Evolutionary conservation across 371 early-diverging fungal genomes (phyloP).

Genomic region (Entomophthora muscae): DNA sequence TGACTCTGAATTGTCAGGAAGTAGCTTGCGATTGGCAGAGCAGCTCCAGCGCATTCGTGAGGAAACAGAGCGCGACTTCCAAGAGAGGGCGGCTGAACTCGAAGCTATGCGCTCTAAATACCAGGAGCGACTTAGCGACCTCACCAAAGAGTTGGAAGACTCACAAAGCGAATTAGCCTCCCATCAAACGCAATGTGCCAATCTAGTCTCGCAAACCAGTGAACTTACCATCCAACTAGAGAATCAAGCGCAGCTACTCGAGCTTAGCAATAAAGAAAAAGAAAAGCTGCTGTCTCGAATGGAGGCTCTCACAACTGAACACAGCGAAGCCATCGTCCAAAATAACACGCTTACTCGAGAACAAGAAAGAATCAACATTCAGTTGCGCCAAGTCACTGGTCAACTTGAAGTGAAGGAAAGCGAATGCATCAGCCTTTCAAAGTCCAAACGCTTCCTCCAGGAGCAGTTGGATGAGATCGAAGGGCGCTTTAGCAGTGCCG

Average conservation of each 20-base stretch:
- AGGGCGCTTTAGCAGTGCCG: slow-evolving; percentile 39
- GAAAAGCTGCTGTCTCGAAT: slow-evolving; percentile 34
- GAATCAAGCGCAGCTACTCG: slow-evolving; percentile 25
- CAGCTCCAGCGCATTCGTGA: slow-evolving; percentile 46
- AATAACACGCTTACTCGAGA: slow-evolving; percentile 33
- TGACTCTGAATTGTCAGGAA: neutral
- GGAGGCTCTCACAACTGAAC: slow-evolving; percentile 30
- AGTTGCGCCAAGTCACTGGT: slow-evolving; percentile 29
- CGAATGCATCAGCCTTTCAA: slow-evolving; percentile 31
- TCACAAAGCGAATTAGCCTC: slow-evolving; percentile 38
- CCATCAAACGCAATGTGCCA: slow-evolving; percentile 39
- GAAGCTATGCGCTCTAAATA: slow-evolving; percentile 45
- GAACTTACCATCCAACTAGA: slow-evolving; percentile 26
- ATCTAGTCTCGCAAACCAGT: slow-evolving; percentile 32
- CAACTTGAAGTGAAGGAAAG: slow-evolving; percentile 43
- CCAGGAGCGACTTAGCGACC: slow-evolving; percentile 53
- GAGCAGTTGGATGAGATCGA: slow-evolving; percentile 49
- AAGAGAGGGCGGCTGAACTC: slow-evolving; percentile 41
- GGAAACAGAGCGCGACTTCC: slow-evolving; percentile 43
- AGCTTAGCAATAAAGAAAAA: slow-evolving; percentile 42
- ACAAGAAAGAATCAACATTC: slow-evolving; percentile 19
- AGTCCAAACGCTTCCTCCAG: slow-evolving; percentile 46
- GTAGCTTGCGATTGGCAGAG: slow-evolving; percentile 17
- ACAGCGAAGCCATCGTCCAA: slow-evolving; percentile 21
- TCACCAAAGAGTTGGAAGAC: slow-evolving; percentile 51